phyloP scores from a whole-genome alignment of 2,329 filamentous ascomycete genomes.

The Monilinia fructicola region DNA sequence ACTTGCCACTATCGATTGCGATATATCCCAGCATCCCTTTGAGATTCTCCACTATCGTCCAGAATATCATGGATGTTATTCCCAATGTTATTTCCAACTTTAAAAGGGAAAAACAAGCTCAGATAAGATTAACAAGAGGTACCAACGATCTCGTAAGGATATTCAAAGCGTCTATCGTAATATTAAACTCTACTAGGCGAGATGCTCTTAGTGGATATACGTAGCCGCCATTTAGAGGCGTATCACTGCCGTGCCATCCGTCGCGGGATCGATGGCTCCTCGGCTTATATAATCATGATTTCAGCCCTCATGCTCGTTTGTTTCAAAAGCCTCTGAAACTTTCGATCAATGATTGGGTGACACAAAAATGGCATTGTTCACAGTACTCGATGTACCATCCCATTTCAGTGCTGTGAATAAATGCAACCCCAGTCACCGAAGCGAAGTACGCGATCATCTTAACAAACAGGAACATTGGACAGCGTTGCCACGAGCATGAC shows the following conservation, averaged over 20 bases:
- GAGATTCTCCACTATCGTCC: not conserved
- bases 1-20: conserved; percentile 15
- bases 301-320: conserved; percentile 19
- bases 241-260: conserved; percentile 11
- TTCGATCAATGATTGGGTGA: conserved; percentile 13
- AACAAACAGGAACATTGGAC: conserved; percentile 10
- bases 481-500: conserved; percentile 23
- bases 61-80: conserved; percentile 3
- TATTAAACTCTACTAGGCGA: not conserved
- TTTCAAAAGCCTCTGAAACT: conserved; percentile 23
- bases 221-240: conserved; percentile 4
- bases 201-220: not conserved
- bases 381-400: conserved; percentile 12
- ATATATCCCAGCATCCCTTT: not conserved
- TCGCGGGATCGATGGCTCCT: not conserved
- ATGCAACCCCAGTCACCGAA: conserved; percentile 8
- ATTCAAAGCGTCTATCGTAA: conserved; percentile 11
- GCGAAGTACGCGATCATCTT: not conserved
- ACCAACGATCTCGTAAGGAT: not conserved
- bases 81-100: not conserved
- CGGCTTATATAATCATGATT: conserved; percentile 5
- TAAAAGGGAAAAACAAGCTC: conserved; percentile 3
- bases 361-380: not conserved
- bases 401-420: conserved; percentile 7
- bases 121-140: not conserved